phyloP scores from a whole-genome alignment of 495 filamentous ascomycete genomes.

The Lophium mytilinum region DNA sequence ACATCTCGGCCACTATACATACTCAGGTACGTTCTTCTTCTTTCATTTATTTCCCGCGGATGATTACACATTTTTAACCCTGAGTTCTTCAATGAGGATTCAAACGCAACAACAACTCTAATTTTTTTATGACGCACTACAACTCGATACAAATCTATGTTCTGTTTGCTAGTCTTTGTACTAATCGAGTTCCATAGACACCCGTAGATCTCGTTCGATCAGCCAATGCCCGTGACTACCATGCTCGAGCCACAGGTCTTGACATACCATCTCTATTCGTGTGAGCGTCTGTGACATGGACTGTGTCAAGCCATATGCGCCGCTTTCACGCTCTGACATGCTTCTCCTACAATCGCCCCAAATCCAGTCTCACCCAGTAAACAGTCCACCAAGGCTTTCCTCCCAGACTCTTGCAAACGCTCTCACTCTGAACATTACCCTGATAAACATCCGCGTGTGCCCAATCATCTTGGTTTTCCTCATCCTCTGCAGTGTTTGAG shows the following conservation, averaged over 20 bases:
- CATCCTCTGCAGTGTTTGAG: conserved; percentile 12
- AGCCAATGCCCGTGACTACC: too few relatives aligned
- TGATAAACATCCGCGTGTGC: conserved; percentile 32
- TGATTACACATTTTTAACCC: conserved; percentile 55
- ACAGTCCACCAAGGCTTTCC: conserved; percentile 25
- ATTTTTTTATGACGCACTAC: conserved; percentile 52
- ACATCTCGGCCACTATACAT: neutral
- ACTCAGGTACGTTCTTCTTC: neutral
- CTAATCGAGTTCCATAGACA: too few relatives aligned
- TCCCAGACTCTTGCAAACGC: conserved; percentile 30
- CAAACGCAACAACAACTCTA: conserved; percentile 53
- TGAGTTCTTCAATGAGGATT: conserved; percentile 42
- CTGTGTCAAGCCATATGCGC: neutral
- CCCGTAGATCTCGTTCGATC: too few relatives aligned
- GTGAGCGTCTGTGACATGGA: too few relatives aligned
- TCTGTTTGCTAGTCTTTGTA: too few relatives aligned
- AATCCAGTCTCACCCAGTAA: conserved; percentile 34
- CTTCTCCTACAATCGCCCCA: conserved; percentile 4
- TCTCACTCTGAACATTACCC: conserved; percentile 29
- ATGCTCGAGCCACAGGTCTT: too few relatives aligned
- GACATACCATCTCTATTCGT: too few relatives aligned
- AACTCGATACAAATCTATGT: too few relatives aligned
- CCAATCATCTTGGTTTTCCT: conserved; percentile 13
- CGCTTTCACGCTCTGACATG: neutral
- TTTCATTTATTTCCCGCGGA: conserved; percentile 24